Base-by-base conservation (phyloP, 306 rosid species). In the Neltuma alba region DNA sequence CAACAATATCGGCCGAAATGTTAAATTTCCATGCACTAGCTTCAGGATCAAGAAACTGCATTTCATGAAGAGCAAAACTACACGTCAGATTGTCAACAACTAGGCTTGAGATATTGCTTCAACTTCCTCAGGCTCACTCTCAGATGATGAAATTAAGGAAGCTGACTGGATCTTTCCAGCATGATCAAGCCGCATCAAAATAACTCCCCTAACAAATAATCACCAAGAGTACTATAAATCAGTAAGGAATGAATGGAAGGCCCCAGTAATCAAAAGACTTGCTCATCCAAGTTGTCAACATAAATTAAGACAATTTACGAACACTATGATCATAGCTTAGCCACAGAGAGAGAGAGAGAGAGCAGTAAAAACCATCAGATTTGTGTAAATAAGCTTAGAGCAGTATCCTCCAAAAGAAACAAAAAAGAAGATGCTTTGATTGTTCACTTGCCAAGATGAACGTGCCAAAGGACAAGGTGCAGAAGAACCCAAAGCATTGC, bases 91-190 rank as follows among this genome's bases (percentile, higher is more conserved):
- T 52, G 55, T 84, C 67, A 21, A 78, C 21, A 64, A 37, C 78
- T 77, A 88, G 77, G 84, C 87, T 42, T 86, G 83, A 48, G 83
- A 71, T 8, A 79, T 82, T 25, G 85, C 89, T 76, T 76, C 75
- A 76, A 72, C 82, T 83, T 88, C 93, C 82, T 89, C 98, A 0
- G 84, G 67, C 70, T 87, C 92, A 15, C 80, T 58, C 0, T 90
- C 98, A 11, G 89, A 57, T 48, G 93, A 91, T 12, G 98, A 90
- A 75, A 95, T 90, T 73, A 95, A 76, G 20, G 99, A 95, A 58
- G 97, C 97, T 5, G 99, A 93, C 83, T 91, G 99, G 83, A 95
- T 89, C 93, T 93, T 95, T 86, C 99, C 99, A 48, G 92, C 85
- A 77, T 90, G 83, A 84, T 93, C 97, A 20, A 95, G 91, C 76